Evolutionary conservation across 2,329 filamentous ascomycete genomes (phyloP).

Genomic region (Pseudogymnoascus sp.): DNA sequence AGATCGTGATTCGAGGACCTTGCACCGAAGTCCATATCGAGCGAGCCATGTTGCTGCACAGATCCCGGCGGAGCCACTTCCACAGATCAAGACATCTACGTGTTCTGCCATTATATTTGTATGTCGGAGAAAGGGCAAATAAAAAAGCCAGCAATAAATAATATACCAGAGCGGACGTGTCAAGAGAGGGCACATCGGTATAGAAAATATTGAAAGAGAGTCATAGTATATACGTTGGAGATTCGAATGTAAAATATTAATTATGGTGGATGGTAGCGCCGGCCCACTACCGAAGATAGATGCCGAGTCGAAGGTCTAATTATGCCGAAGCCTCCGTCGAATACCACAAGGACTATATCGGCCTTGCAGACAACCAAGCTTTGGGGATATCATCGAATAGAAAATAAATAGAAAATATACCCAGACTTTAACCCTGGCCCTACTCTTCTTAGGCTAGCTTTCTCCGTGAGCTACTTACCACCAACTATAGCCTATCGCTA

Average conservation of each 20-base stretch:
- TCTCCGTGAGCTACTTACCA: too few relatives aligned
- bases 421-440: too few relatives aligned
- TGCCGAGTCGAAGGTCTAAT: background rate
- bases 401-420: too few relatives aligned
- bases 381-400: background rate
- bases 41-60: constrained; percentile 54
- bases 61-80: constrained; percentile 53
- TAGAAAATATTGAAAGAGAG: background rate
- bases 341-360: background rate
- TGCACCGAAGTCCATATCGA: constrained; percentile 45
- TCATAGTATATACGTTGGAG: background rate
- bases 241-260: background rate
- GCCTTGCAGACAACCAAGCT: background rate
- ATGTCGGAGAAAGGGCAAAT: background rate
- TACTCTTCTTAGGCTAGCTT: too few relatives aligned
- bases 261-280: background rate
- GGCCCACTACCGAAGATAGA: background rate
- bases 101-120: constrained; percentile 15
- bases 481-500: too few relatives aligned
- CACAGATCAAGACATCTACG: constrained; percentile 50
- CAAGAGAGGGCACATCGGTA: background rate
- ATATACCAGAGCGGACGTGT: background rate
- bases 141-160: background rate
- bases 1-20: constrained; percentile 46
- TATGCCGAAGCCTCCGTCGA: background rate